Base-by-base conservation (phyloP, 305 asterid genomes). In the Fraxinus paxiana region DNA sequence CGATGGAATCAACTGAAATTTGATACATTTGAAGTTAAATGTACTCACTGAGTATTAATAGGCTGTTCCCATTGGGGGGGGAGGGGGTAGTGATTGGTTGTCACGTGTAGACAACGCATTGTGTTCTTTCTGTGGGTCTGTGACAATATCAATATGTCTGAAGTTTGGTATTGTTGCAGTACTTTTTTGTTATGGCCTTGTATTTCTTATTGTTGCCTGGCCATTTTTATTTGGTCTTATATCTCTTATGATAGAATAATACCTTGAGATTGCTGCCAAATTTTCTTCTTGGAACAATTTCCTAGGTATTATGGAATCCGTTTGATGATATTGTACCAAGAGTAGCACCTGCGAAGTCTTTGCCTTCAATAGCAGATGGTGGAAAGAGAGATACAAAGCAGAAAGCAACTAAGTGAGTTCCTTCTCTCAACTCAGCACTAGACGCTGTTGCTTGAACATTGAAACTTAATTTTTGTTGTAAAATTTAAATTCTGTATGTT, bases 221-320 rank as follows among this genome's bases (percentile, higher is more conserved):
- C 38, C 2, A 67, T 67, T 67, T 67, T 28, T 10, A 30, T 12
- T 67, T 67, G 38, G 18, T 28, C 20, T 67, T 67, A 28, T 28
- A 28, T 67, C 37, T 28, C 73, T 13, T 26, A 67, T 12, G 37
- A 24, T 10, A 33, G 15, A 38, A 30, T 3, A 46, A 15, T 85
- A 28, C 80, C 75, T 81, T 38, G 73, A 71, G 65, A 61, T 75
- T 69, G 54, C 75, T 88, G 76, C 35, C 73, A 84, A 41, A 78
- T 13, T 17, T 72, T 83, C 20, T 87, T 80, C 70, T 78, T 79
- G 30, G 59, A 61, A 77, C 79, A 43, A 76, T 79, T 82, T 61
- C 70, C 48, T 81, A 94, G 98, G 97, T 96, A 74, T 85, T 96
- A 80, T 94, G 98, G 99, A 94, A 92, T 85, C 99, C 99, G 30